Evolutionary conservation across 495 filamentous ascomycete species (phyloP), one percentile per base, ranked within the genome.

Genomic region (Penicillium desertorum): DNA sequence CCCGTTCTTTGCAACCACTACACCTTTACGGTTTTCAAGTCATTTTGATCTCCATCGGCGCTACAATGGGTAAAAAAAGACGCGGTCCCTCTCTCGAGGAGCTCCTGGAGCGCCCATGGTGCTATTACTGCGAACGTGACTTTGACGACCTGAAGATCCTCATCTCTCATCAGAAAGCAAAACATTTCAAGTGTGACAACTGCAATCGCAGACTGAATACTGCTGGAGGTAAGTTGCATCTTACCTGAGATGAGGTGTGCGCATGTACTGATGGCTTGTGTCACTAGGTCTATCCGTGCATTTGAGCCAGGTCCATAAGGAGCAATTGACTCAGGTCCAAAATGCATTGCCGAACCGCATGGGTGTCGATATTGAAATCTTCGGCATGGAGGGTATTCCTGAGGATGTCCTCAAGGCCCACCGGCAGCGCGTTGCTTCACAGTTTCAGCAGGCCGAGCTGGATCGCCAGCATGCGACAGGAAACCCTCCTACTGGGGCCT

Each of bases 121-220:
- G 94, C 78, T 98, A 96, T 74, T 98, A 98, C 76, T 98, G 94
- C 76, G 94, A 98, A 76, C 86, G 93, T 73, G 94, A 97, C 75
- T 98, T 98, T 62, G 92, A 97, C 68, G 94, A 98, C 72, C 72
- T 97, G 12, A 96, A 95, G 76, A 91, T 98, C 57, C 84, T 98
- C 47, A 95, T 96, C 59, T 88, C 88, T 50, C 94, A 98, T 75
- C 95, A 98, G 68, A 97, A 96, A 71, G 92, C 94, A 20, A 98
- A 97, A 75, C 94, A 98, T 71, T 98, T 95, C 83, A 96, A 95
- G 69, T 98, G 94, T 73, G 90, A 96, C 59, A 76, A 86, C 77
- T 98, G 94, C 68, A 83, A 83, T 22, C 85, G 94, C 57, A 81
- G 92, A 61, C 72, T 98, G 36, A 96, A 97, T 66, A 98, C 94